Conservation (phyloP, 306 rosid species). For the Abrus pulchellus region DNA sequence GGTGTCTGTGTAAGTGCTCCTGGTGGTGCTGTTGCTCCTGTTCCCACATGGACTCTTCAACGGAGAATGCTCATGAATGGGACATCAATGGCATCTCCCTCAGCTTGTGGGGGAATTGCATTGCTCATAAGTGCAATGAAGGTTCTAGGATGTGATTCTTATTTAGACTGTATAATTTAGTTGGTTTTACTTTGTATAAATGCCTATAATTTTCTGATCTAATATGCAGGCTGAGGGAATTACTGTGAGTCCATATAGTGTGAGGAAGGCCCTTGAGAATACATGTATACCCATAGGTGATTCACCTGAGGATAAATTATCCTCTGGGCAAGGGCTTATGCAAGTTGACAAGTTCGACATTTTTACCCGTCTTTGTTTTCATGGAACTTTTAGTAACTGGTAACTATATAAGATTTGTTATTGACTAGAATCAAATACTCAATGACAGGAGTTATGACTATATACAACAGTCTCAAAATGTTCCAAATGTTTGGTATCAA, state of each 20-base stretch:
- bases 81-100: constrained; percentile 98
- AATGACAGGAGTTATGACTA: constrained; percentile 87
- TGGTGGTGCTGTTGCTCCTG: constrained; percentile 98
- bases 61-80: constrained; percentile 99
- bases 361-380: constrained; percentile 48
- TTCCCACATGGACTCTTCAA: constrained; percentile 99
- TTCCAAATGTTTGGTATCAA: constrained; percentile 83
- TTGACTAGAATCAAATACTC: constrained; percentile 41
- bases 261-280: constrained; percentile 95
- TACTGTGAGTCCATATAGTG: constrained; percentile 88
- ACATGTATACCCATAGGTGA: constrained; percentile 79
- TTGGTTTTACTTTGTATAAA: constrained; percentile 41
- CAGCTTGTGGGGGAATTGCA: constrained; percentile 99
- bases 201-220: constrained; percentile 43
- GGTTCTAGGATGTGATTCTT: constrained; percentile 62
- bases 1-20: constrained; percentile 98
- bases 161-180: constrained; percentile 42
- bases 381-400: constrained; percentile 35
- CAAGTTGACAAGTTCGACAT: constrained; percentile 90
- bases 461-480: constrained; percentile 64
- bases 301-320: constrained; percentile 79
- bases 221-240: constrained; percentile 81
- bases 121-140: constrained; percentile 93
- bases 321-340: constrained; percentile 97
- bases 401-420: constrained; percentile 37